Conservation (phyloP, 2,329 filamentous ascomycete species). For the Claviceps citrina region DNA sequence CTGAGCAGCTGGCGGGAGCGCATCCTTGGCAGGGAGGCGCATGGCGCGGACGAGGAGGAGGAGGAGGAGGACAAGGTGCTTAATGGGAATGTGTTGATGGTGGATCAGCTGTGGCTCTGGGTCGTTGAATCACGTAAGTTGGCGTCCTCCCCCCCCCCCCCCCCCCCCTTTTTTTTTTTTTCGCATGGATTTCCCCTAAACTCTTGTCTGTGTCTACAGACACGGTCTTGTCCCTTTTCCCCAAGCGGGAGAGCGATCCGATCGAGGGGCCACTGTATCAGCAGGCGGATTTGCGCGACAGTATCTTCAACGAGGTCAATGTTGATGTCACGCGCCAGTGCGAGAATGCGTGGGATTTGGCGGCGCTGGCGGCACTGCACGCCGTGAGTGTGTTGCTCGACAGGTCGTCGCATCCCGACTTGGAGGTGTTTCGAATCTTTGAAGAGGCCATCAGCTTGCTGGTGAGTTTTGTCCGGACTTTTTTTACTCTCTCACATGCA, state of each 20-base stretch:
- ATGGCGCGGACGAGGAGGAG: constrained; percentile 4
- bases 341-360: constrained; percentile 45
- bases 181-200: not conserved
- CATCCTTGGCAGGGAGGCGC: constrained; percentile 9
- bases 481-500: not conserved
- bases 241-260: constrained; percentile 36
- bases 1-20: constrained; percentile 14
- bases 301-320: constrained; percentile 50
- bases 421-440: constrained; percentile 50
- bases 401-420: constrained; percentile 40
- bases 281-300: constrained; percentile 46
- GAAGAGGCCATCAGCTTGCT: constrained; percentile 50
- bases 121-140: constrained; percentile 36
- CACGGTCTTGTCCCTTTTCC: constrained; percentile 39
- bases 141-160: not conserved
- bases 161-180: not conserved
- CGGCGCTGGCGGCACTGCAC: constrained; percentile 45
- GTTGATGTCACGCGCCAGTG: constrained; percentile 47
- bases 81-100: constrained; percentile 47
- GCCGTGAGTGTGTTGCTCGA: constrained; percentile 48
- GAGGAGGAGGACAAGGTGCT: constrained; percentile 25
- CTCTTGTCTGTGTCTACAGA: constrained; percentile 18
- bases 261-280: constrained; percentile 40
- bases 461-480: constrained; percentile 20
- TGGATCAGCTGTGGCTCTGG: constrained; percentile 52